Conservation (phyloP, 2,329 filamentous ascomycete species). For the Lojkania enalia region DNA sequence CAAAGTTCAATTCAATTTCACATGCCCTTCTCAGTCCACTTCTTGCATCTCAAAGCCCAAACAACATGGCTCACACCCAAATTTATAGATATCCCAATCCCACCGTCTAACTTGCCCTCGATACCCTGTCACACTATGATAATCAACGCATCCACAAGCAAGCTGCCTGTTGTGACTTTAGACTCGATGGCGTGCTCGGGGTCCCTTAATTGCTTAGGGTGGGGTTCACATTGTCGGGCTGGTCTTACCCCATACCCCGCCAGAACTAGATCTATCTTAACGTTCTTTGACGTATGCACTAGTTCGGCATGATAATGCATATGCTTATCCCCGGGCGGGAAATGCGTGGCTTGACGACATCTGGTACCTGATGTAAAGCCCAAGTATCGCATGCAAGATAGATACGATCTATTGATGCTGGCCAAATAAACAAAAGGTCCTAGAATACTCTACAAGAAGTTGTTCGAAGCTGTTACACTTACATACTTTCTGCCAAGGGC, state of each 20-base stretch:
- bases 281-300: slow-evolving; percentile 4
- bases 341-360: too few species aligned
- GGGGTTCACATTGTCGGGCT: neutral
- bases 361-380: neutral
- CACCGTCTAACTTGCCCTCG: too few species aligned
- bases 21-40: too few species aligned
- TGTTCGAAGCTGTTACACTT: neutral
- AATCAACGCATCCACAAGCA: neutral
- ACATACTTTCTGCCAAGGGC: neutral
- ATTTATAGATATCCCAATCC: too few species aligned
- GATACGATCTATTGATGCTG: neutral
- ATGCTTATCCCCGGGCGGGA: too few species aligned
- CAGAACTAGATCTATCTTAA: neutral
- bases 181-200: slow-evolving; percentile 15
- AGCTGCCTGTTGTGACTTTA: slow-evolving; percentile 17
- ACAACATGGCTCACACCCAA: too few species aligned
- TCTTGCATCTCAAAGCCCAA: too few species aligned
- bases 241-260: too few species aligned
- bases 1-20: too few species aligned
- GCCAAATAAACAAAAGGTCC: neutral
- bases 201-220: slow-evolving; percentile 1
- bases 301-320: neutral
- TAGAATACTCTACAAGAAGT: neutral
- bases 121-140: too few species aligned
- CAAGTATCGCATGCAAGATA: neutral